Conservation (phyloP, 495 filamentous ascomycete species). For the Xylaria flabelliformis region DNA sequence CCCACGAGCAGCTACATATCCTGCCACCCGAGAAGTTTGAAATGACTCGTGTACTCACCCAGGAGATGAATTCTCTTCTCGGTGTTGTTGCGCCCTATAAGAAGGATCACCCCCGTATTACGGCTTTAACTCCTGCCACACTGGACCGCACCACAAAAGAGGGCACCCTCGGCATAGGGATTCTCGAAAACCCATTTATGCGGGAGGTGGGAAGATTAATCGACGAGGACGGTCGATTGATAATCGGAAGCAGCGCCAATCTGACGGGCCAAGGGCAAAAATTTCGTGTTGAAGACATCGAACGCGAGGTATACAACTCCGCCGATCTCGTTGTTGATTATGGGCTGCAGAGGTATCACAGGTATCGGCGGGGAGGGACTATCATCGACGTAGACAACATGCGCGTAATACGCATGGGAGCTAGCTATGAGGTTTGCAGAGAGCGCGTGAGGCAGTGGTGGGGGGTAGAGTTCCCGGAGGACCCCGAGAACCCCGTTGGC, state of each 20-base stretch:
- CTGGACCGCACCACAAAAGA: constrained; percentile 31
- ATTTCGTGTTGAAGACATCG: constrained; percentile 6
- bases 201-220: constrained; percentile 27
- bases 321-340: not conserved
- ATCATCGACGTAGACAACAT: constrained; percentile 37
- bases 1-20: constrained; percentile 37
- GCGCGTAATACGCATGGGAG: constrained; percentile 38
- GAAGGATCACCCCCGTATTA: constrained; percentile 11
- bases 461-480: constrained; percentile 24
- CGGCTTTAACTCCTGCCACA: constrained; percentile 1
- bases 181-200: constrained; percentile 31
- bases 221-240: constrained; percentile 27
- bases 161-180: constrained; percentile 34
- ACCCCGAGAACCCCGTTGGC: constrained; percentile 9
- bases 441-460: constrained; percentile 32
- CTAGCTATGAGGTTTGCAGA: constrained; percentile 37
- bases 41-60: constrained; percentile 36
- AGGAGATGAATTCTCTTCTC: constrained; percentile 37
- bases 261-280: constrained; percentile 6
- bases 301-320: not conserved
- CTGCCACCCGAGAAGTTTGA: constrained; percentile 31
- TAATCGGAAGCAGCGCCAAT: constrained; percentile 38
- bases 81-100: constrained; percentile 11
- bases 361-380: constrained; percentile 20
- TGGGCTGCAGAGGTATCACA: not conserved